Conservation (phyloP, 495 filamentous ascomycete genomes). For the Penicillium steckii region DNA sequence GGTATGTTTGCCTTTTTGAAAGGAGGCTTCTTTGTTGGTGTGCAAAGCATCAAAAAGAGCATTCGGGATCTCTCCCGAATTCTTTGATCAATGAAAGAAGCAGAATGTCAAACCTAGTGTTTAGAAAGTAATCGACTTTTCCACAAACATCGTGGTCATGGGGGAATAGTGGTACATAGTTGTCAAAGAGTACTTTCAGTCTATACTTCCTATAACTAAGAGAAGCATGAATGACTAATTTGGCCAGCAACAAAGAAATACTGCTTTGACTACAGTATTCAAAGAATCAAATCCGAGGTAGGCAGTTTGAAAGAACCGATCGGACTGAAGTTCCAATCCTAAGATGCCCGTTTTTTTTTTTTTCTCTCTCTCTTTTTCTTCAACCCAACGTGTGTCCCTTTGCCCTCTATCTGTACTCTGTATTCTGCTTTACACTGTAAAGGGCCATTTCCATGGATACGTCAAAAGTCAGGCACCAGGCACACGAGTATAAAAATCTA, state of each 20-base stretch:
- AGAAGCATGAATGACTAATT: too few species aligned
- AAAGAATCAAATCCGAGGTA: too few species aligned
- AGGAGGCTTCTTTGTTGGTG: background rate
- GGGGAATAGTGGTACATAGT: too few species aligned
- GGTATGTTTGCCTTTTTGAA: background rate
- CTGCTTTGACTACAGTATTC: too few species aligned
- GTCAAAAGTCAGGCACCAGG: background rate
- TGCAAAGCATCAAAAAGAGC: background rate
- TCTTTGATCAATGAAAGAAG: background rate
- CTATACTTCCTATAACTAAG: too few species aligned
- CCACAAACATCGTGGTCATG: background rate
- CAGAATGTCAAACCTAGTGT: background rate
- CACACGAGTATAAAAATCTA: background rate
- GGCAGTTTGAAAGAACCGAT: background rate
- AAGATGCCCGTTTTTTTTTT: too few species aligned
- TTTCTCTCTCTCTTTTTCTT: background rate
- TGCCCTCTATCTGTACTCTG: background rate
- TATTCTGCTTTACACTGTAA: too few species aligned
- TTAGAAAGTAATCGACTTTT: background rate
- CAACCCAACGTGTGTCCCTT: too few species aligned
- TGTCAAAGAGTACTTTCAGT: background rate
- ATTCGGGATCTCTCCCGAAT: background rate
- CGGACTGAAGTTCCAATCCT: too few species aligned
- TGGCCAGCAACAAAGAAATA: too few species aligned
- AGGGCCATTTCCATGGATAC: background rate